Evolutionary conservation across 495 filamentous ascomycete species (phyloP), one percentile per base, ranked within the genome.

Genomic region (Hypoxylon intermedium): DNA sequence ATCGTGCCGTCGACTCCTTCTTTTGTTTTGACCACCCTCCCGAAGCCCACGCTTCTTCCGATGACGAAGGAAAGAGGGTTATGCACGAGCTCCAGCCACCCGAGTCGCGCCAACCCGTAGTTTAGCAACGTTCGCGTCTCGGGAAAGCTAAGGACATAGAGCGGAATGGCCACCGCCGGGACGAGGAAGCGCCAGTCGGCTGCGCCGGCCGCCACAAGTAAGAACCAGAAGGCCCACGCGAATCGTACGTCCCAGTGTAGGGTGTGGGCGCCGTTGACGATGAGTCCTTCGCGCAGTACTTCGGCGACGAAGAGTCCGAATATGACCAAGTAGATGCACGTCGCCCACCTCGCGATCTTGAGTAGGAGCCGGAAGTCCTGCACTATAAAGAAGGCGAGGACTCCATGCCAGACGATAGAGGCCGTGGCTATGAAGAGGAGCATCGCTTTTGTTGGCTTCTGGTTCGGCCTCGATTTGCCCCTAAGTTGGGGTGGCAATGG

Each of bases 1-100:
- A 54, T 24, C 13, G n/a, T 11, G 11, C 26, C 44, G 7, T 16
- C 31, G 16, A 21, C 33, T 6, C 9, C 2, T 13, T 28, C 16
- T 7, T n/a, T 37, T 4, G 31, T n/a, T n/a, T 34, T 34, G 2
- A 34, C 6, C 16, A 12, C 19, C 33, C 47, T 2, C 11, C 1
- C 47, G 1, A 37, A 16, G n/a, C 20, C 41, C 3, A 18, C 21
- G 20, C 28, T 13, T 13, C 41, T 11, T 24, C 33, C 0, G 24
- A 45, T 7, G 16, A 21, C 37, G 34, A 52, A 62, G n/a, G 58
- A 37, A 0, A 63, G 0, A 5, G 64, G 64, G 16, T 9, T 60
- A 40, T 69, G 41, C 33, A 63, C 43, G 2, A 41, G 6, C 2
- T 55, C 51, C 2, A 58, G 12, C 67, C 51, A 67, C 9, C 58